These are phyloP conservation scores for Quercus mongolica DNA, from an alignment of 306 rosid species.

Conservation along the genomic window DNA sequence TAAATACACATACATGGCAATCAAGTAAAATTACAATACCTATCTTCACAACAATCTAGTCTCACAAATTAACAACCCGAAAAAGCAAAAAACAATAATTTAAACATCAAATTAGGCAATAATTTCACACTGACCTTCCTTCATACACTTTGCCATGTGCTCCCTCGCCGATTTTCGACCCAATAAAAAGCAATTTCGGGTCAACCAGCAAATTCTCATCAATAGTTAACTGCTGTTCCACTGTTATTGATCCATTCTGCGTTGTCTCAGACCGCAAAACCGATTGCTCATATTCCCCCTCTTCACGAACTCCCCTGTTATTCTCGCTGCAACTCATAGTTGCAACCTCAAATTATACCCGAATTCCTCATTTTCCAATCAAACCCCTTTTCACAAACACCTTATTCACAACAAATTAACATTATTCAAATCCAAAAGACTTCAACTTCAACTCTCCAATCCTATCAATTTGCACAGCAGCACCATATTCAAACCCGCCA, in stretches of 20 bases:
- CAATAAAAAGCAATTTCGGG: conserved; percentile 80
- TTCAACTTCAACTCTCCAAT: conserved; percentile 22
- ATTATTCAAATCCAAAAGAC: conserved; percentile 25
- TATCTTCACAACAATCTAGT: not conserved
- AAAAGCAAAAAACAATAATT: not conserved
- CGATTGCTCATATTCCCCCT: conserved; percentile 34
- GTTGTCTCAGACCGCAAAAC: conserved; percentile 28
- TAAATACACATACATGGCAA: not conserved
- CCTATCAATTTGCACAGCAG: conserved; percentile 24
- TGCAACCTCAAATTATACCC: conserved; percentile 65
- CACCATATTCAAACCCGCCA: conserved; percentile 8
- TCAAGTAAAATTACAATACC: not conserved
- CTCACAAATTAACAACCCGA: conserved; percentile 1
- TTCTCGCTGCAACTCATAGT: conserved; percentile 68
- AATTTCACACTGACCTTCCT: conserved; percentile 80
- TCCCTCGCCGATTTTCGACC: conserved; percentile 89
- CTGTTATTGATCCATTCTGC: conserved; percentile 53
- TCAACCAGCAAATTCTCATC: conserved; percentile 88
- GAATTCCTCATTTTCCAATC: conserved; percentile 47
- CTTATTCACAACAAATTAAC: conserved; percentile 10
- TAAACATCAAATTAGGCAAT: not conserved
- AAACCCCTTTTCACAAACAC: conserved; percentile 7
- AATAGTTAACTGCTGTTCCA: conserved; percentile 45
- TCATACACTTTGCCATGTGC: conserved; percentile 96
- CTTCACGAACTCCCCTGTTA: conserved; percentile 38